Conservation (phyloP, 192 early-diverging fungal species). For the Physocladia obscura region DNA sequence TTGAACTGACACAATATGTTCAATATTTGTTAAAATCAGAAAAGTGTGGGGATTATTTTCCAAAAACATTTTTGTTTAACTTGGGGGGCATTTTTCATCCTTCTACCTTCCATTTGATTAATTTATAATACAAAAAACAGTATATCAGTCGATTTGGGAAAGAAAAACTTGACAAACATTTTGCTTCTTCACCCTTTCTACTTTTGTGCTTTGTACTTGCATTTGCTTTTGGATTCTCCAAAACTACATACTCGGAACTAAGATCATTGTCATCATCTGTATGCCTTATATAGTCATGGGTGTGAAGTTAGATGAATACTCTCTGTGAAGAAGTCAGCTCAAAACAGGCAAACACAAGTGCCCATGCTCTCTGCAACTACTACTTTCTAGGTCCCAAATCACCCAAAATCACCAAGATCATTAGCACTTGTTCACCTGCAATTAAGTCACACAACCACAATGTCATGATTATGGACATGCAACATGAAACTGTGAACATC, state of each 20-base stretch:
- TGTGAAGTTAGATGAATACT: not conserved
- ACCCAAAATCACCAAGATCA: too few relatives aligned
- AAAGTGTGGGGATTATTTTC: too few relatives aligned
- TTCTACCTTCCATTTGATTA: not conserved
- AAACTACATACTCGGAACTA: not conserved
- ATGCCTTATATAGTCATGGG: not conserved
- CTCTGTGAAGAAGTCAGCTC: too few relatives aligned
- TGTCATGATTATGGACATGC: too few relatives aligned
- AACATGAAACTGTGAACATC: too few relatives aligned
- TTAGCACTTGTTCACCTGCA: too few relatives aligned
- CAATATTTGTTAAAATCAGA: too few relatives aligned
- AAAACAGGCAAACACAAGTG: too few relatives aligned
- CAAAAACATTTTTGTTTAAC: not conserved
- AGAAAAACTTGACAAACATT: not conserved
- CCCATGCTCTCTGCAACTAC: too few relatives aligned
- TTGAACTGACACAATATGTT: too few relatives aligned
- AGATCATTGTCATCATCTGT: not conserved
- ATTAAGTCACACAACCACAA: too few relatives aligned
- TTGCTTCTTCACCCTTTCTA: not conserved
- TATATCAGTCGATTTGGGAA: not conserved
- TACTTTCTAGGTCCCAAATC: too few relatives aligned
- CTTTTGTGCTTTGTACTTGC: not conserved
- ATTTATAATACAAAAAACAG: constrained; percentile 3
- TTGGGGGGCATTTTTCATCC: not conserved
- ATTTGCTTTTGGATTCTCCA: not conserved